phyloP scores from a whole-genome alignment of 139 green algal genomes.

The Chlamydomonas applanata region DNA sequence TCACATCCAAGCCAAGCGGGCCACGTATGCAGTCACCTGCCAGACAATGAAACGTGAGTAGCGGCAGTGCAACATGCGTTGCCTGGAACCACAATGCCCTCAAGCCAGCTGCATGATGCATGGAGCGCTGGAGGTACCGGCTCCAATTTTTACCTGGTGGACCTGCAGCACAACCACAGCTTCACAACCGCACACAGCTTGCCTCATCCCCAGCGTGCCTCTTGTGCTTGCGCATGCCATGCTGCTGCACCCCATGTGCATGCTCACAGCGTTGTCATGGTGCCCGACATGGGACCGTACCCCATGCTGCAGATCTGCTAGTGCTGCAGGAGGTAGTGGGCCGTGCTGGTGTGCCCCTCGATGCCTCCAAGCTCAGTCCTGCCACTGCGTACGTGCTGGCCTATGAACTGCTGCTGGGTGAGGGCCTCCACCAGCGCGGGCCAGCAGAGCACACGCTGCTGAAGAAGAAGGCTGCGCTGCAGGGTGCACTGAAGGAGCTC shows the following conservation, averaged over 20 bases:
- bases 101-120: too few relatives aligned
- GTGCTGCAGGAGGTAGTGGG: neutral
- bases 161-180: too few relatives aligned
- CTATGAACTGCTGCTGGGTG: constrained; percentile 2
- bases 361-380: neutral
- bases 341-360: neutral
- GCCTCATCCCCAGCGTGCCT: too few relatives aligned
- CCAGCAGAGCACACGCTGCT: constrained; percentile 58
- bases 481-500: constrained; percentile 19
- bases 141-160: too few relatives aligned
- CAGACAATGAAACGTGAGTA: constrained; percentile 79
- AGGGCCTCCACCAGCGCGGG: constrained; percentile 46
- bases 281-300: too few relatives aligned
- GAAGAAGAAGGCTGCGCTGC: constrained; percentile 24
- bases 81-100: too few relatives aligned
- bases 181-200: too few relatives aligned
- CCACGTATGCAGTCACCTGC: constrained; percentile 84
- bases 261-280: too few relatives aligned
- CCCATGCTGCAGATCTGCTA: neutral
- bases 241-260: too few relatives aligned
- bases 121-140: too few relatives aligned
- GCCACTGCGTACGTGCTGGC: neutral
- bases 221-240: too few relatives aligned
- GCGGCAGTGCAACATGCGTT: too few relatives aligned
- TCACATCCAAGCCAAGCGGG: constrained; percentile 77